Percentiles rank a stretch among this genome's conserved stretches.
These are phyloP conservation scores for Rauvolfia tetraphylla DNA, from an alignment of 257 asterid species.

Conservation along the genomic window DNA sequence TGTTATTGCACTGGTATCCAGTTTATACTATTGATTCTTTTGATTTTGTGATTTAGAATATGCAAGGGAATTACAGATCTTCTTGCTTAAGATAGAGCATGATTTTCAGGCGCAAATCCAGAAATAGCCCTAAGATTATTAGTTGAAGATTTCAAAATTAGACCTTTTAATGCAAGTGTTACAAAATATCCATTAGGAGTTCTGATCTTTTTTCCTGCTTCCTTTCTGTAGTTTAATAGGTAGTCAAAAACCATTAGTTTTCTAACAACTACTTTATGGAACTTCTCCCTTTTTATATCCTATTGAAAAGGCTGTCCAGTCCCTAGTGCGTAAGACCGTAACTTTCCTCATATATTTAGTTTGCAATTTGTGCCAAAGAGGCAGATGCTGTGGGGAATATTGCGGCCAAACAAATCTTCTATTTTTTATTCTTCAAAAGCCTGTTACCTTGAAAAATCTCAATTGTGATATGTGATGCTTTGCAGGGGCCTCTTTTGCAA, in stretches of 20 bases:
- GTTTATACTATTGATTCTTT: neutral
- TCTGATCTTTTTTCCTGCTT: neutral
- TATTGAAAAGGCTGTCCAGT: neutral
- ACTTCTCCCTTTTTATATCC: neutral
- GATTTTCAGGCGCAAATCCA: neutral
- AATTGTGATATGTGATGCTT: constrained; percentile 12
- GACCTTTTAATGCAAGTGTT: neutral
- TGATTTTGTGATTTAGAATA: neutral
- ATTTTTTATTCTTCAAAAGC: neutral
- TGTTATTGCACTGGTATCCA: constrained; percentile 63
- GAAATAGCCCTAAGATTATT: neutral
- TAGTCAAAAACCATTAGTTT: neutral
- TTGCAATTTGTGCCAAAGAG: neutral
- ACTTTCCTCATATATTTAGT: neutral
- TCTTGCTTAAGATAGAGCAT: neutral
- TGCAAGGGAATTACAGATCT: neutral
- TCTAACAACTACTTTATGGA: neutral
- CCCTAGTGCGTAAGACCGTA: neutral
- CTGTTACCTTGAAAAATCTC: neutral
- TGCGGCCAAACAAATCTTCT: neutral
- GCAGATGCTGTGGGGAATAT: neutral
- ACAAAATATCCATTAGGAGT: neutral
- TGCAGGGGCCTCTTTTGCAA: constrained; percentile 81
- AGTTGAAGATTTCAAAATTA: neutral
- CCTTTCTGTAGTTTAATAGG: neutral